Evolutionary conservation across 768 basidiomycete genomes (phyloP).

Genomic region (Coprinellus aureogranulatus): DNA sequence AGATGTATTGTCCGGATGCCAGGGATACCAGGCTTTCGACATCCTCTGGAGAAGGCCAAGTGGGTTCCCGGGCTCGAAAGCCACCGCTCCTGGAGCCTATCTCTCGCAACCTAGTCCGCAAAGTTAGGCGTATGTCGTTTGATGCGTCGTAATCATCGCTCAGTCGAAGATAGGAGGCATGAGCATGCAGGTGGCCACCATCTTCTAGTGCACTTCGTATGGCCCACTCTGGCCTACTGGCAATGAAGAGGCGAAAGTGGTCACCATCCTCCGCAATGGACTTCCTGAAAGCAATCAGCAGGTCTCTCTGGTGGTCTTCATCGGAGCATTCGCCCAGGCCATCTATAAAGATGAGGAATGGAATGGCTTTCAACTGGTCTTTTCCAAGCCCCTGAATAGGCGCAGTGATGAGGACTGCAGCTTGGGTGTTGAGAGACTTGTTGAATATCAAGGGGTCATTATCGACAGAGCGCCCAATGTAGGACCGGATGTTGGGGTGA

Average conservation of each 20-base stretch:
- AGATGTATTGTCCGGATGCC: conserved; percentile 14
- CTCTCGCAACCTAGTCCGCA: background rate
- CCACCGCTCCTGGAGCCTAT: background rate
- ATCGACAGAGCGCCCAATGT: background rate
- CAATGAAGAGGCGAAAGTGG: conserved; percentile 10
- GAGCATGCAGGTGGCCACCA: background rate
- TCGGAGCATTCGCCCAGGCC: conserved; percentile 15
- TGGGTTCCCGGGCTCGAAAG: background rate
- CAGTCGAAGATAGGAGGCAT: background rate
- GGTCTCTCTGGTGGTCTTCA: conserved; percentile 4
- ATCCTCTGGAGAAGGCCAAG: conserved; percentile 9
- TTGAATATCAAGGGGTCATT: background rate
- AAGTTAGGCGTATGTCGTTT: background rate
- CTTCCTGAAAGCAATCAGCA: conserved; percentile 5
- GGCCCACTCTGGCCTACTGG: conserved; percentile 14
- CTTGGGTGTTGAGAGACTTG: conserved; percentile 4
- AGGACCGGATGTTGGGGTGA: background rate
- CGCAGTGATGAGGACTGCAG: conserved; percentile 4
- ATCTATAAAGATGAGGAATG: conserved; percentile 6
- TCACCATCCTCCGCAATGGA: background rate
- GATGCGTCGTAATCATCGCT: background rate
- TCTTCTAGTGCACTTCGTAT: conserved; percentile 1
- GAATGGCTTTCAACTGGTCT: background rate
- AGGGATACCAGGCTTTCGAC: conserved; percentile 5
- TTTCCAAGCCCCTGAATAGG: background rate